Evolutionary conservation across 169 alveolate genomes (phyloP).

Genomic region (Plasmodium billcollinsi): DNA sequence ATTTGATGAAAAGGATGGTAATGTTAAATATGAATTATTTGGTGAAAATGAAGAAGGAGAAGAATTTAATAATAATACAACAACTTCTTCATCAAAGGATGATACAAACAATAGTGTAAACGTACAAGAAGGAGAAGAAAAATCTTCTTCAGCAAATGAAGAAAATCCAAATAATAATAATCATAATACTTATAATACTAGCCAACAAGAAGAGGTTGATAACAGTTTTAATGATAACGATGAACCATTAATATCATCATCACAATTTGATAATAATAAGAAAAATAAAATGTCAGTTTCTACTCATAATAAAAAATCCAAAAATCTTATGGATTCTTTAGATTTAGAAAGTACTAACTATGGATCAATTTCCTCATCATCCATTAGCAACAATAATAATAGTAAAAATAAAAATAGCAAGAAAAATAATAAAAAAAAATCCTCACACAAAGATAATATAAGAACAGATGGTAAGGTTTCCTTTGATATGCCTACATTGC

Average conservation of each 20-base stretch:
- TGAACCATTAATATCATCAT: conserved; percentile 4
- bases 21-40: not conserved
- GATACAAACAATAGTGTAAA: not conserved
- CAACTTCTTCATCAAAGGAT: not conserved
- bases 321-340: too few relatives aligned
- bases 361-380: too few relatives aligned
- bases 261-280: not conserved
- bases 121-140: not conserved
- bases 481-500: conserved; percentile 5
- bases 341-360: too few relatives aligned
- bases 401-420: not conserved
- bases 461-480: conserved; percentile 24
- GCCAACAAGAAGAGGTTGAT: not conserved
- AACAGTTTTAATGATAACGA: not conserved
- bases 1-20: not conserved
- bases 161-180: not conserved
- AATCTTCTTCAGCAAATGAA: not conserved
- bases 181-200: not conserved
- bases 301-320: too few relatives aligned
- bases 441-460: not conserved
- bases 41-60: not conserved
- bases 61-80: not conserved
- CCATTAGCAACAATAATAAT: not conserved
- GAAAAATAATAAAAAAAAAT: conserved; percentile 10
- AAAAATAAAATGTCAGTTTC: too few relatives aligned